Evolutionary conservation across 2,329 filamentous ascomycete species (phyloP).

Genomic region (Berkeleyomyces basicola): DNA sequence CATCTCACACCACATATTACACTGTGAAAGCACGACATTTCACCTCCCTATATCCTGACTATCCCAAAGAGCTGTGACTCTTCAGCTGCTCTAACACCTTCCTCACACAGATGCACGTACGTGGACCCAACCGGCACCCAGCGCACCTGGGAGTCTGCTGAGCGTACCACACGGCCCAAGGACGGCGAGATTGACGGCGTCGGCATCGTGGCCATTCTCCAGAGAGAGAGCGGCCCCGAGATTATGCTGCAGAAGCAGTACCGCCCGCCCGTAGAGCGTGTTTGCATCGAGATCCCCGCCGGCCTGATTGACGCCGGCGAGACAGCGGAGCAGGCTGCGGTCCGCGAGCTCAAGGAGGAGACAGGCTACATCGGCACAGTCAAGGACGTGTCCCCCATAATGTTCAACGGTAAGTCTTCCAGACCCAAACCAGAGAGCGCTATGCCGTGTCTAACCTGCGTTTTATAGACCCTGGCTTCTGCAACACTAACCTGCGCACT

Average conservation of each 20-base stretch:
- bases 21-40: too few species aligned
- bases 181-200: conserved; percentile 52
- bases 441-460: not conserved
- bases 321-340: conserved; percentile 41
- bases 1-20: not conserved
- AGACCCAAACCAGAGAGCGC: not conserved
- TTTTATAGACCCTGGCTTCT: conserved; percentile 40
- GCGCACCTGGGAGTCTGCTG: conserved; percentile 55
- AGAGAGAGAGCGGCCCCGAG: conserved; percentile 35
- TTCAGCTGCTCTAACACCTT: not conserved
- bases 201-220: conserved; percentile 53
- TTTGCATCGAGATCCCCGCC: conserved; percentile 48
- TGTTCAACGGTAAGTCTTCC: conserved; percentile 37
- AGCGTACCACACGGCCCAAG: conserved; percentile 50
- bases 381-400: conserved; percentile 43
- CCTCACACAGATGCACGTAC: conserved; percentile 38
- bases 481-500: conserved; percentile 50
- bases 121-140: conserved; percentile 40
- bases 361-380: conserved; percentile 45
- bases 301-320: conserved; percentile 47
- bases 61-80: too few species aligned
- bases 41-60: too few species aligned
- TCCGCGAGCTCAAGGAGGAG: conserved; percentile 49
- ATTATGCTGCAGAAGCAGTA: conserved; percentile 52
- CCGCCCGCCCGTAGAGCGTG: conserved; percentile 41